A percentile compares a stretch with the other conserved stretches of the same genome.
These are phyloP conservation scores for Boletus patriciae DNA, from an alignment of 768 basidiomycete genomes.

Conservation along the genomic window DNA sequence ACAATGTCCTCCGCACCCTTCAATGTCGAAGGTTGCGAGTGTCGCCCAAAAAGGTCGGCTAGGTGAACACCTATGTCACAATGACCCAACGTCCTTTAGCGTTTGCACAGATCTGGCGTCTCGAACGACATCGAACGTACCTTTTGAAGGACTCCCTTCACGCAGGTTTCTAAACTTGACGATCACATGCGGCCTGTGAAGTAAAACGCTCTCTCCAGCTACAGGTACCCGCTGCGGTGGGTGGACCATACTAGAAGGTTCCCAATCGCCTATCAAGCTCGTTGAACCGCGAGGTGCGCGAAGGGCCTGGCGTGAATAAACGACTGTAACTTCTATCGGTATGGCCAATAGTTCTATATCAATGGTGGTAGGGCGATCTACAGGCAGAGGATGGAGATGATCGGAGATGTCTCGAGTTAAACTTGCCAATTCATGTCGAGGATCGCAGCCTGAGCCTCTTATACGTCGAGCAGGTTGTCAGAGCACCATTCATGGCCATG, in stretches of 20 bases:
- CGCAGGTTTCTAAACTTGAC: constrained; percentile 3
- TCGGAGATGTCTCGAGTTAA: not conserved
- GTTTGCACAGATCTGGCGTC: not conserved
- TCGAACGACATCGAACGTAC: not conserved
- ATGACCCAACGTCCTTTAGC: not conserved
- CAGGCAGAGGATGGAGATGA: not conserved
- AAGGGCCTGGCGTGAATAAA: not conserved
- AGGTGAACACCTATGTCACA: not conserved
- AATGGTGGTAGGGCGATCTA: not conserved
- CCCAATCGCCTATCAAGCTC: not conserved
- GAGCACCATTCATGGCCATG: not conserved
- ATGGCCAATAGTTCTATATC: not conserved
- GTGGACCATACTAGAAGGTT: not conserved
- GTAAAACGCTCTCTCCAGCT: not conserved
- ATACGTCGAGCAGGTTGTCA: constrained; percentile 1
- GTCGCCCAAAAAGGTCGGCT: not conserved
- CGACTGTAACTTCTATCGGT: not conserved
- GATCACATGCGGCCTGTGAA: not conserved
- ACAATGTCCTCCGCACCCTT: not conserved
- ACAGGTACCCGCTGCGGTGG: not conserved
- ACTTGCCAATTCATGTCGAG: not conserved
- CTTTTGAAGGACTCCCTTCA: not conserved
- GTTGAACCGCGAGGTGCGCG: not conserved
- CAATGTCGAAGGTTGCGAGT: not conserved
- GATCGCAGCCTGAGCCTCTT: not conserved